Evolutionary conservation across 495 filamentous ascomycete genomes (phyloP).

Genomic region (Clohesyomyces aquaticus): DNA sequence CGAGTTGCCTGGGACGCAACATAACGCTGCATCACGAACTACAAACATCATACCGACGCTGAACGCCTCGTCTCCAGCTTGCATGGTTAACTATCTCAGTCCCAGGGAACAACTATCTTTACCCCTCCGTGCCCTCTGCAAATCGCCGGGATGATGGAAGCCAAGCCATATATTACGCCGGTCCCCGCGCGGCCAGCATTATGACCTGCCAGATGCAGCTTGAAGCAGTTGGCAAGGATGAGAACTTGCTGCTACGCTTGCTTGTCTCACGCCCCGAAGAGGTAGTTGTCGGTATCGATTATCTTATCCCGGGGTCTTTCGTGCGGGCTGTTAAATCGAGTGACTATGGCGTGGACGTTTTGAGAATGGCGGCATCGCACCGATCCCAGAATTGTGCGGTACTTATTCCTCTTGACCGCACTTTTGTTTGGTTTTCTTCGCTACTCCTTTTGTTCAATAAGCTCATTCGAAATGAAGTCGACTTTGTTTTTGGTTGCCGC

Average conservation of each 20-base stretch:
- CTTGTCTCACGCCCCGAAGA: no score
- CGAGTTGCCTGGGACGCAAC: no score
- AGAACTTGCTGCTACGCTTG: no score
- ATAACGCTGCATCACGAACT: no score
- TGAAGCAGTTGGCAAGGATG: constrained; percentile 16
- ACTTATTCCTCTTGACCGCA: background rate
- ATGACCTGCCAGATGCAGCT: constrained; percentile 19
- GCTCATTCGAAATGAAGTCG: constrained; percentile 22
- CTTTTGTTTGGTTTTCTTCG: constrained; percentile 2
- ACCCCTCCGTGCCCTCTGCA: background rate
- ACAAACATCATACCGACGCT: no score
- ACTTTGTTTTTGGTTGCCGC: constrained; percentile 20
- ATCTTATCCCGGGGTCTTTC: no score
- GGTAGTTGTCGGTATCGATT: no score
- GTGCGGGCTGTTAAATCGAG: no score
- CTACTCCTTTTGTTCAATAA: background rate
- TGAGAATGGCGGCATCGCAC: background rate
- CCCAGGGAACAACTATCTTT: background rate
- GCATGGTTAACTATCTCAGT: background rate
- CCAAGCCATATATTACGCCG: background rate
- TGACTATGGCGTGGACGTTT: no score
- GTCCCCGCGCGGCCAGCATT: background rate
- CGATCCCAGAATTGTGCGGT: background rate
- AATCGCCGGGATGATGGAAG: background rate
- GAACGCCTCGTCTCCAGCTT: background rate